phyloP scores from a whole-genome alignment of 2,329 filamentous ascomycete genomes.

The Cercospora citrullina region DNA sequence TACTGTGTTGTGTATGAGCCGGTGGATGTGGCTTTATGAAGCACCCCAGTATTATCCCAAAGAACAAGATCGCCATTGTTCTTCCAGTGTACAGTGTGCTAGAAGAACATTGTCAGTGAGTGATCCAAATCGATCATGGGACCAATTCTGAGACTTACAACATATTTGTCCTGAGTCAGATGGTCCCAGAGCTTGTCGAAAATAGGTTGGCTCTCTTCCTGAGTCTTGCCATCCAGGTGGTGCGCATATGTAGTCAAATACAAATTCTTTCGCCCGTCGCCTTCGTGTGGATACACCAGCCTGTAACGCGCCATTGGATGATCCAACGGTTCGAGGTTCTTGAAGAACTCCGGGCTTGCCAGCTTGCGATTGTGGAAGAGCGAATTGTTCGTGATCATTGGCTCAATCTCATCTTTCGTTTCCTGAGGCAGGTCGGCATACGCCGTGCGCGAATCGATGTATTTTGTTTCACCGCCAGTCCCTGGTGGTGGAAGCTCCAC shows the following conservation, averaged over 20 bases:
- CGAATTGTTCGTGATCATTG: constrained; percentile 44
- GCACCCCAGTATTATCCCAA: constrained; percentile 61
- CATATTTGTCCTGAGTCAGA: constrained; percentile 51
- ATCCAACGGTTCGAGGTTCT: constrained; percentile 45
- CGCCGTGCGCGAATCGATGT: constrained; percentile 55
- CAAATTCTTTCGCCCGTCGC: constrained; percentile 53
- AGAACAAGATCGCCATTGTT: constrained; percentile 54
- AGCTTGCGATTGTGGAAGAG: constrained; percentile 56
- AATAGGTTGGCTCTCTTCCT: constrained; percentile 41
- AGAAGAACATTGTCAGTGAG: neutral
- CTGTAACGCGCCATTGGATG: constrained; percentile 49
- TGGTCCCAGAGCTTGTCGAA: constrained; percentile 50
- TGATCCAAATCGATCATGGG: neutral
- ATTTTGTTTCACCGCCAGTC: constrained; percentile 56
- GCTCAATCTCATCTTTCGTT: constrained; percentile 34
- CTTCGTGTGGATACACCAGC: constrained; percentile 55
- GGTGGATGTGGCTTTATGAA: constrained; percentile 55
- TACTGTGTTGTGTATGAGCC: constrained; percentile 37
- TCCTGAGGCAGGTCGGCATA: constrained; percentile 49
- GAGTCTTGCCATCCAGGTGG: constrained; percentile 50
- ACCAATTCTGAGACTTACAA: constrained; percentile 48
- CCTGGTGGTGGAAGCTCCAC: constrained; percentile 50
- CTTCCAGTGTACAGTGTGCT: constrained; percentile 43
- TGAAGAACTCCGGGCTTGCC: constrained; percentile 53
- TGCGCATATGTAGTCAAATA: constrained; percentile 57